Evolutionary conservation across 257 asterid species (phyloP).

Genomic region (Solanum gandarillasii): DNA sequence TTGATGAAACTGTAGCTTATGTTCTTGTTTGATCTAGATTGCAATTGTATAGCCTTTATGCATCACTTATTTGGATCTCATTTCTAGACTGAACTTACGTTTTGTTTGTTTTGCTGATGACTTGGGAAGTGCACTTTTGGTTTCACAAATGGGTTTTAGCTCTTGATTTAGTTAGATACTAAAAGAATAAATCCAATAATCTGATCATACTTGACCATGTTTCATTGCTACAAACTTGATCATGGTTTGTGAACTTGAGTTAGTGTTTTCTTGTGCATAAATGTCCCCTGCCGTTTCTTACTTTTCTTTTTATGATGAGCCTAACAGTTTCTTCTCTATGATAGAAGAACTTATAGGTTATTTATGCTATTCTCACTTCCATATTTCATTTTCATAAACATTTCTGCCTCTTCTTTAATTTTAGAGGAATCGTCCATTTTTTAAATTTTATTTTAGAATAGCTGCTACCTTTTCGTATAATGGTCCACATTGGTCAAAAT

Average conservation of each 20-base stretch:
- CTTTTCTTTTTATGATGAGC: background rate
- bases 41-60: background rate
- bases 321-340: background rate
- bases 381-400: background rate
- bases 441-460: background rate
- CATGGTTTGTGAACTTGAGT: background rate
- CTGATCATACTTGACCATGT: background rate
- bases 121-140: background rate
- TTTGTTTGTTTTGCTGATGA: background rate
- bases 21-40: background rate
- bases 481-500: background rate
- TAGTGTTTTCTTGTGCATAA: background rate
- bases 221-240: background rate
- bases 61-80: background rate
- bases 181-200: background rate
- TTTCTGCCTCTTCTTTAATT: background rate
- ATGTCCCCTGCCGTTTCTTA: background rate
- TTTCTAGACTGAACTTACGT: background rate
- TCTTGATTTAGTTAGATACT: background rate
- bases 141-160: background rate
- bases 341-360: background rate
- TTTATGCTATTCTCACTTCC: background rate
- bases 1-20: background rate
- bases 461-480: background rate
- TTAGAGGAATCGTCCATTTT: background rate